Evolutionary conservation across 2,329 filamentous ascomycete species (phyloP), one percentile per base, ranked within the genome.

Genomic region (Zymoseptoria ardabiliae): DNA sequence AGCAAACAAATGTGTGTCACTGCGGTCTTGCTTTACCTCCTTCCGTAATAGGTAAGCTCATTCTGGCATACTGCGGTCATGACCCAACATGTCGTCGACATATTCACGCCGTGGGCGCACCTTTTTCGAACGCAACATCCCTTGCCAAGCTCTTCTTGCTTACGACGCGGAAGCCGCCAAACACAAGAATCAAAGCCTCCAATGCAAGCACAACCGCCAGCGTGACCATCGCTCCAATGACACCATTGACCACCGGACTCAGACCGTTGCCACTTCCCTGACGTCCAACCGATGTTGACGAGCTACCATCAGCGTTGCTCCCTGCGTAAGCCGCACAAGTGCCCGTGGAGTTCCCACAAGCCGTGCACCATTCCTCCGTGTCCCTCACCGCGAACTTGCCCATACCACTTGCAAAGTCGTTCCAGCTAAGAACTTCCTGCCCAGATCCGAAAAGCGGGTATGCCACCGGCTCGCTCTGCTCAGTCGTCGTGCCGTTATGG

Each of bases 141-240:
- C 52, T 51, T 35, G 13, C 21, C 59, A 78, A 64, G 30, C 70
- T 71, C 73, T 77, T 80, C 76, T 83, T 85, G 65, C 77, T 82
- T 3, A 82, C 79, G n/a, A 87, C 69, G 61, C 81, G 79, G 63
- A 85, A 79, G 0, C 84, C 84, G 63, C 79, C 82, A 7, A 82
- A 57, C 50, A 85, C 62, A 72, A 87, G 68, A 55, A 82, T 72
- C 20, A 85, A 64, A 1, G 75, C 79, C 64, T 82, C 81, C 10
- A 84, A 57, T 0, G 81, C 83, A 50, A 87, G 66, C n/a, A 88
- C 76, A 10, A 87, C 83, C 22, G 78, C 85, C 48, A 89, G 71
- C 0, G 85, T 87, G 19, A 88, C 85, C 79, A 88, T 82, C 0
- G 86, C 86, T 41, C 86, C 86, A 69, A 95, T 91, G 4, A 93